Percentiles rank a stretch among this genome's conserved stretches.
phyloP scores from a whole-genome alignment of 495 filamentous ascomycete genomes.

The Barbatosphaeria neglecta region DNA sequence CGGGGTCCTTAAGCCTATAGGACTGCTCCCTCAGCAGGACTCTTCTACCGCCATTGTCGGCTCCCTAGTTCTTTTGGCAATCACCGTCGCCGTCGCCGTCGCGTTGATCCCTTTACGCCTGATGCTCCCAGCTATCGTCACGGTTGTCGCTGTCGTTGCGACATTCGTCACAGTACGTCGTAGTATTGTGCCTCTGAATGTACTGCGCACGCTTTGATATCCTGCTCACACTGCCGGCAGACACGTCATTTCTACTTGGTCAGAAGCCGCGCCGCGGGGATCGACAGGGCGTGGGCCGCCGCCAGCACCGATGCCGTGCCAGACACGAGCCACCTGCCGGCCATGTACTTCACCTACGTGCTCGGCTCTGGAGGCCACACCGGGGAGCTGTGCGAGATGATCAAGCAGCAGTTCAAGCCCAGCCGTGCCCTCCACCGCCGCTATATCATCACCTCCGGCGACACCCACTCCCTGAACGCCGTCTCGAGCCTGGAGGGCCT shows the following conservation, averaged over 20 bases:
- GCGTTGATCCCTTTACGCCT: background rate
- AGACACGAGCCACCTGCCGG: constrained; percentile 15
- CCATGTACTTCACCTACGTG: constrained; percentile 65
- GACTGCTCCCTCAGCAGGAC: background rate
- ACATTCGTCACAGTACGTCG: background rate
- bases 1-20: background rate
- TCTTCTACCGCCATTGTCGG: background rate
- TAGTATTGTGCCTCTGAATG: background rate
- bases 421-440: constrained; percentile 53
- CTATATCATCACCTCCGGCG: constrained; percentile 70
- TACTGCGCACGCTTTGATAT: background rate
- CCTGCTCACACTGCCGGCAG: background rate
- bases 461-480: constrained; percentile 49
- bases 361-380: constrained; percentile 93
- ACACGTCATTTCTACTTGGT: background rate
- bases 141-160: background rate
- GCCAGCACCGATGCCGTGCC: background rate
- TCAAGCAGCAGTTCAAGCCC: constrained; percentile 37
- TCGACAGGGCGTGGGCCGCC: background rate
- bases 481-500: constrained; percentile 20
- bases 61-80: background rate
- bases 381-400: constrained; percentile 78
- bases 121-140: background rate
- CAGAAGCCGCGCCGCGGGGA: background rate
- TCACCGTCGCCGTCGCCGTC: background rate